These are phyloP conservation scores for Cladosporium sp. DNA, from an alignment of 2,329 filamentous ascomycete species.

Conservation along the genomic window DNA sequence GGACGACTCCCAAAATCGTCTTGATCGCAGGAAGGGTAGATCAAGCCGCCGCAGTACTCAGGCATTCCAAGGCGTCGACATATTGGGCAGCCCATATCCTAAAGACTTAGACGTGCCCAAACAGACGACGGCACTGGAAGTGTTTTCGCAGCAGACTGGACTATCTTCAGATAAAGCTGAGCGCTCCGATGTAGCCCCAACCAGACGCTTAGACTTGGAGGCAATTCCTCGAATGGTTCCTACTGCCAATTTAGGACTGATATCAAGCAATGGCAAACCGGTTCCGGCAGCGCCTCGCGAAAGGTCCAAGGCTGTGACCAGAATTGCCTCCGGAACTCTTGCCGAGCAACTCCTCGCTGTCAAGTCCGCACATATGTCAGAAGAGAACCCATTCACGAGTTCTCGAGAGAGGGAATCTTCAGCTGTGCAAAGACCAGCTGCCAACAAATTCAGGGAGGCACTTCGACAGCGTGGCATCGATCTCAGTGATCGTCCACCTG, in stretches of 20 bases:
- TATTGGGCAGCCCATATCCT: conserved; percentile 34
- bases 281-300: conserved; percentile 43
- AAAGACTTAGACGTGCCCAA: conserved; percentile 26
- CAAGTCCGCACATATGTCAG: conserved; percentile 5
- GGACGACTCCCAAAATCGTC: background rate
- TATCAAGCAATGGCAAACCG: conserved; percentile 46
- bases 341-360: conserved; percentile 18
- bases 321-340: conserved; percentile 30
- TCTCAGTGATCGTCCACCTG: conserved; percentile 18
- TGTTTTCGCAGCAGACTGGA: conserved; percentile 27
- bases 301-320: conserved; percentile 43
- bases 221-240: background rate
- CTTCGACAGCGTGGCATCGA: conserved; percentile 19
- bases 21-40: background rate
- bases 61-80: conserved; percentile 31
- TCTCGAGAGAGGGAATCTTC: conserved; percentile 17
- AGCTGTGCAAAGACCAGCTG: conserved; percentile 29
- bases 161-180: conserved; percentile 23
- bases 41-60: conserved; percentile 21
- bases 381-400: conserved; percentile 23
- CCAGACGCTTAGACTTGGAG: background rate
- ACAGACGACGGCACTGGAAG: conserved; percentile 29
- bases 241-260: background rate
- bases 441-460: background rate
- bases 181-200: background rate